Evolutionary conservation across 164 flowering plant genomes (phyloP), one percentile per base, ranked within the genome.

Genomic region (Magnolia officinalis): DNA sequence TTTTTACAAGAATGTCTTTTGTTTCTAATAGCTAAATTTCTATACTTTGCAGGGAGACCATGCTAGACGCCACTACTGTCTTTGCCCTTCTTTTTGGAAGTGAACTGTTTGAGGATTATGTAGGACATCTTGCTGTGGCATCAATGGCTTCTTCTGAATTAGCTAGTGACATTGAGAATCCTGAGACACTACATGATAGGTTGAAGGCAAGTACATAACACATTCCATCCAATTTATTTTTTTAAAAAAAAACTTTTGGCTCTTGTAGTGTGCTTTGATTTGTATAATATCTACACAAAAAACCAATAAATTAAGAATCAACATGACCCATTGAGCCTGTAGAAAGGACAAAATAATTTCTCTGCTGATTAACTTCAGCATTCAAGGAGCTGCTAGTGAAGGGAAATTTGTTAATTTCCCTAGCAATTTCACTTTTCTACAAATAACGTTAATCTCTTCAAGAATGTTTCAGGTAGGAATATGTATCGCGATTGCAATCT

Each of bases 71-170:
- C 0, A 90, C 89, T 16, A 85, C 96, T 55, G 98, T 96, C 52
- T 96, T 96, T 85, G 92, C 99, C 70, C 86, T 96, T 81, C 94
- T 93, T 26, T 96, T 96, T 80, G 99, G 99, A 80, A 96, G 97
- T 78, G 98, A 93, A 80, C 78, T 88, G 24, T 96, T 96, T 80
- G 95, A 92, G 77, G 97, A 93, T 77, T 96, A 93, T 80, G 82
- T 93, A 20, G 99, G 99, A 59, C 97, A 93, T 84, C 81, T 93
- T 79, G 90, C 98, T 76, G 92, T 91, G 67, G 96, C 98, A 77
- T 89, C 97, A 29, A 92, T 91, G 99, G 96, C 94, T 69, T 91
- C 97, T 67, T 82, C 90, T 75, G 95, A 92, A 78, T 81, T 88
- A 73, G 80, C 90, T 68, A 70, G 71, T 59, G 92, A 91, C 55